phyloP scores from a whole-genome alignment of 441 rosid species.

The California macrophylla region DNA sequence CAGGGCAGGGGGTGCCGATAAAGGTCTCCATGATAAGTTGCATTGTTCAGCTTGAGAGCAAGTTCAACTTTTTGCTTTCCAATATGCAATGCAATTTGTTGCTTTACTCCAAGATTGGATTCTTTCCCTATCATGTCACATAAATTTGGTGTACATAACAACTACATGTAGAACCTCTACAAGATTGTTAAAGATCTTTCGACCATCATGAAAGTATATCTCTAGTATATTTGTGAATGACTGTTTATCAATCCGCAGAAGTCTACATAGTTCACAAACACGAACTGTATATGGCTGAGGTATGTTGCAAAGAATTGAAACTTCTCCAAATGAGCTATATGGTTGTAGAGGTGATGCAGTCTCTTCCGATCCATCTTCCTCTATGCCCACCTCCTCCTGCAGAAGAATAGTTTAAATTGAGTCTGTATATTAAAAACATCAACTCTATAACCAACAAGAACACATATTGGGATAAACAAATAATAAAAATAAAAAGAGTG shows the following conservation, averaged over 20 bases:
- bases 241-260: slow-evolving; percentile 80
- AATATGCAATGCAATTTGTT: slow-evolving; percentile 64
- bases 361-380: slow-evolving; percentile 64
- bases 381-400: slow-evolving; percentile 62
- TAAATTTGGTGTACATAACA: too few species aligned
- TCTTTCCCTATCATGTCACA: slow-evolving; percentile 51
- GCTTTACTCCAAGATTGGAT: slow-evolving; percentile 50
- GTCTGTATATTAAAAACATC: neutral
- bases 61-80: slow-evolving; percentile 94
- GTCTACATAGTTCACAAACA: slow-evolving; percentile 60
- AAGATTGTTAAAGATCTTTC: slow-evolving; percentile 69
- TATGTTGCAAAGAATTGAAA: slow-evolving; percentile 83
- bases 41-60: slow-evolving; percentile 71
- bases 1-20: too few species aligned
- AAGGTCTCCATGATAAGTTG: slow-evolving; percentile 76
- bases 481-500: neutral
- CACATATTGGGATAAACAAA: neutral
- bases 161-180: too few species aligned
- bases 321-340: slow-evolving; percentile 68
- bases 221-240: slow-evolving; percentile 71
- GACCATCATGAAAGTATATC: slow-evolving; percentile 80
- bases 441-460: neutral
- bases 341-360: slow-evolving; percentile 40
- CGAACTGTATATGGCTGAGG: slow-evolving; percentile 81
- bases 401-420: slow-evolving; percentile 10